A percentile compares a stretch with the other conserved stretches of the same genome.
Conservation (phyloP, 1,139 yeast genomes). For the Protomyces gravidus region DNA sequence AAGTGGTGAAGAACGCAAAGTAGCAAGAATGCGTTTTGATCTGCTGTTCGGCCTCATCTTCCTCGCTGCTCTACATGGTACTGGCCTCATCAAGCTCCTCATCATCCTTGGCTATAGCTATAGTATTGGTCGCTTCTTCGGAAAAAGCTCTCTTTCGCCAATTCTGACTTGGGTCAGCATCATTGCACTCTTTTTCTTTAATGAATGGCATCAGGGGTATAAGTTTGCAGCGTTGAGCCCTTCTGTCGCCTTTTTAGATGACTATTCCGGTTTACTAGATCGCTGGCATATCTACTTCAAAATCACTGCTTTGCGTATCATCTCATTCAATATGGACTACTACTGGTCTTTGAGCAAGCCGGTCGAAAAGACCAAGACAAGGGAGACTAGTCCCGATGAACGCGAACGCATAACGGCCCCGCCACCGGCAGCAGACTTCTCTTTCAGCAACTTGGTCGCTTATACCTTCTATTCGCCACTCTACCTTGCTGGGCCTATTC, state of each 20-base stretch:
- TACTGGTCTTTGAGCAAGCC: constrained; percentile 31
- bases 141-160: constrained; percentile 32
- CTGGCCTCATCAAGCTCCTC: constrained; percentile 58
- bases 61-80: constrained; percentile 74
- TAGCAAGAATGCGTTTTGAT: constrained; percentile 57
- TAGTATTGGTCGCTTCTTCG: constrained; percentile 48
- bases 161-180: constrained; percentile 70
- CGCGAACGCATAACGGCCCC: constrained; percentile 65
- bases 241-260: constrained; percentile 41
- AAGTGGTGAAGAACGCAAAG: constrained; percentile 18
- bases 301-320: constrained; percentile 75
- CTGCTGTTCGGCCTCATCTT: constrained; percentile 65
- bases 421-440: constrained; percentile 57
- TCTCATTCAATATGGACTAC: constrained; percentile 79
- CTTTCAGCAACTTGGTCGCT: constrained; percentile 60
- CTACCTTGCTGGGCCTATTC: constrained; percentile 89
- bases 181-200: constrained; percentile 65
- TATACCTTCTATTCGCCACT: constrained; percentile 82
- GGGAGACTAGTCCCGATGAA: constrained; percentile 43
- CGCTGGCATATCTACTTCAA: constrained; percentile 97
- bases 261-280: constrained; percentile 61
- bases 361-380: neutral
- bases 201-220: constrained; percentile 60
- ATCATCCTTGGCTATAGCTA: constrained; percentile 57
- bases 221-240: constrained; percentile 48